phyloP scores from a whole-genome alignment of 1,284 basidiomycete genomes.

The Ustilago loliicola region DNA sequence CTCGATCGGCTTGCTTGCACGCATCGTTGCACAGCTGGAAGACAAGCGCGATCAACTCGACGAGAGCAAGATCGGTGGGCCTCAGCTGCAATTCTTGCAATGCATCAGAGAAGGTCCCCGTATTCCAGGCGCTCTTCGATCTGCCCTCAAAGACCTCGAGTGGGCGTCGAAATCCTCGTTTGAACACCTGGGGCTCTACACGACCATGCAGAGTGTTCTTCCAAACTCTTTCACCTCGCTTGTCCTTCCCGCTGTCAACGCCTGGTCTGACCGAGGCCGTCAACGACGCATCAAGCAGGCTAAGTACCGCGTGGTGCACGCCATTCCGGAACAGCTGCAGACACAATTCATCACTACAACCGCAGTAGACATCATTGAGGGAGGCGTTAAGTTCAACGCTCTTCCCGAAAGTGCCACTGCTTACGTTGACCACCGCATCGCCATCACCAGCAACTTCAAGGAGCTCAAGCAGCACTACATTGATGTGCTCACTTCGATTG shows the following conservation, averaged over 20 bases:
- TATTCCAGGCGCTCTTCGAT: conserved; percentile 72
- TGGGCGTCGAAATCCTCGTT: conserved; percentile 49
- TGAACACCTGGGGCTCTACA: conserved; percentile 23
- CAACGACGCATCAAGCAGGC: conserved; percentile 33
- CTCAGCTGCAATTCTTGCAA: conserved; percentile 71
- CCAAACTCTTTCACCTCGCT: conserved; percentile 34
- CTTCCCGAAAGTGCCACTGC: conserved; percentile 76
- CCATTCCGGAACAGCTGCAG: conserved; percentile 57
- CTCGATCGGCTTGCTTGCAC: conserved; percentile 47
- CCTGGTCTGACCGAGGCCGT: conserved; percentile 41
- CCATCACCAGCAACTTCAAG: conserved; percentile 74
- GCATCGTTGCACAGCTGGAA: conserved; percentile 39
- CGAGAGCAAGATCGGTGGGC: conserved; percentile 40
- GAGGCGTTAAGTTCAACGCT: conserved; percentile 79
- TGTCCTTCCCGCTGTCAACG: conserved; percentile 28
- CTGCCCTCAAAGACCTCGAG: conserved; percentile 70
- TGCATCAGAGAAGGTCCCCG: conserved; percentile 74
- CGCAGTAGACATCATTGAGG: conserved; percentile 78
- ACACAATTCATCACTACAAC: conserved; percentile 78
- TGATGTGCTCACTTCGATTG: conserved; percentile 73
- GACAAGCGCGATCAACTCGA: conserved; percentile 42
- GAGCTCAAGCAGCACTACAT: conserved; percentile 73
- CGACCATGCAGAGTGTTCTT: conserved; percentile 27
- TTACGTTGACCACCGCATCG: conserved; percentile 77
- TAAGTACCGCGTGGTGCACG: conserved; percentile 27